phyloP scores from a whole-genome alignment of 140 eudicot genomes.

The Bidens hawaiensis region DNA sequence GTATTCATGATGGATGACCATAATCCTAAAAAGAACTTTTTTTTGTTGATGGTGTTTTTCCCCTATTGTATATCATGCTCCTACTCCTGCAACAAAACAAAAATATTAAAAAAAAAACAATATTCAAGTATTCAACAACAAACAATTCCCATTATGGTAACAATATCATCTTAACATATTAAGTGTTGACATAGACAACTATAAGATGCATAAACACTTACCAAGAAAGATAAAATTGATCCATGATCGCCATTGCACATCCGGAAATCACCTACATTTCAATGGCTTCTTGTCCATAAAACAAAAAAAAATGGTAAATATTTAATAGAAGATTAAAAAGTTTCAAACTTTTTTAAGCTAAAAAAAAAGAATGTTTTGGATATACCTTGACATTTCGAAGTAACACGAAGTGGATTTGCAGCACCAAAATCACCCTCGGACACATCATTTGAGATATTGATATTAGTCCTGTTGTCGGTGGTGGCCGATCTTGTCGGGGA shows the following conservation, averaged over 20 bases:
- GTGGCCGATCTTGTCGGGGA: conserved; percentile 61
- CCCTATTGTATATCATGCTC: conserved; percentile 29
- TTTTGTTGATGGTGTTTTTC: conserved; percentile 33
- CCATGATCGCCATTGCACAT: conserved; percentile 27
- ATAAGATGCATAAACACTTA: conserved; percentile 35
- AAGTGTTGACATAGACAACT: conserved; percentile 9
- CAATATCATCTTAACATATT: conserved; percentile 9
- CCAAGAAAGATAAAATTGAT: conserved; percentile 55
- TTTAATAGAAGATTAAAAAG: neutral
- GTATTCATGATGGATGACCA: conserved; percentile 56
- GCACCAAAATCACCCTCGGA: conserved; percentile 42
- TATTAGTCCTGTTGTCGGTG: conserved; percentile 28
- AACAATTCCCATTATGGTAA: conserved; percentile 4
- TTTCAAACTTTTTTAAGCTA: neutral
- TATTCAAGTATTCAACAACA: conserved; percentile 17
- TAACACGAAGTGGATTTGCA: conserved; percentile 44
- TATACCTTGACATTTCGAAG: conserved; percentile 71
- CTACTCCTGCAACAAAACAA: conserved; percentile 53
- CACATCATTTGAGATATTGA: conserved; percentile 29
- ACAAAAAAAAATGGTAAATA: conserved; percentile 26
- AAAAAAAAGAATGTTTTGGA: neutral
- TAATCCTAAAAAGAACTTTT: too few relatives aligned
- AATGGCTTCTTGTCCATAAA: conserved; percentile 52
- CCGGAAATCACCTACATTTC: conserved; percentile 56
- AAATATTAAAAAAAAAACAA: neutral